Evolutionary conservation across 805 yeast species (phyloP).

Genomic region (Cyberlindnera nakhonratchasimensis): DNA sequence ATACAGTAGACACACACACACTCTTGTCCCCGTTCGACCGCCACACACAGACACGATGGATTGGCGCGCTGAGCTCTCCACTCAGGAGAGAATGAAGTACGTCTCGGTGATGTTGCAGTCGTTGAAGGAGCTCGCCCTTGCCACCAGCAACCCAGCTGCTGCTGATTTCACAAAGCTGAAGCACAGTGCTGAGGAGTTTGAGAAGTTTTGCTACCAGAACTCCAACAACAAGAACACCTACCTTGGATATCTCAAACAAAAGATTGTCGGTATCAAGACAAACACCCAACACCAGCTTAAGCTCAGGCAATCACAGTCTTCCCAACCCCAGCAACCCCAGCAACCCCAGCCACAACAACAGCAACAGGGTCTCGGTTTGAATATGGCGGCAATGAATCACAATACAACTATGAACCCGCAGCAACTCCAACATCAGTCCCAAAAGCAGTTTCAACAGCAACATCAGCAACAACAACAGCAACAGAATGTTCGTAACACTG

Average conservation of each 20-base stretch:
- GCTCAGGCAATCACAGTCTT: constrained; percentile 39
- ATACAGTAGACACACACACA: too few species aligned
- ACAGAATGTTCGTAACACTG: constrained; percentile 18
- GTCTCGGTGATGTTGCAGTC: constrained; percentile 23
- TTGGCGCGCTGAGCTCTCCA: constrained; percentile 26
- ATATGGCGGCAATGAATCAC: constrained; percentile 5
- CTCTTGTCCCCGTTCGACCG: too few species aligned
- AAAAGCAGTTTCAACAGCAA: constrained; percentile 14
- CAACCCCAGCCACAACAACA: constrained; percentile 9
- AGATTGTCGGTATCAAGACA: constrained; percentile 26
- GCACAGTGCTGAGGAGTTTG: constrained; percentile 66
- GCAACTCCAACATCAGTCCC: constrained; percentile 26
- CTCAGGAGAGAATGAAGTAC: constrained; percentile 25
- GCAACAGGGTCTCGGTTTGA: constrained; percentile 7
- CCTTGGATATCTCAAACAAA: constrained; percentile 39
- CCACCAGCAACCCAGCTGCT: constrained; percentile 17
- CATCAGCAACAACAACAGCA: constrained; percentile 21
- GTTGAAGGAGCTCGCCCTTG: constrained; percentile 23
- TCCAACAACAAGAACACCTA: constrained; percentile 58
- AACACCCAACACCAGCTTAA: constrained; percentile 22
- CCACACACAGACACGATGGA: too few species aligned
- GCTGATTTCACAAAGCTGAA: constrained; percentile 41
- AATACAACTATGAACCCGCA: constrained; percentile 18
- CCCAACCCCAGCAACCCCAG: constrained; percentile 11
- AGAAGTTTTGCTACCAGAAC: constrained; percentile 58